Base-by-base conservation (phyloP, 257 asterid genomes). In the Henckelia pumila region DNA sequence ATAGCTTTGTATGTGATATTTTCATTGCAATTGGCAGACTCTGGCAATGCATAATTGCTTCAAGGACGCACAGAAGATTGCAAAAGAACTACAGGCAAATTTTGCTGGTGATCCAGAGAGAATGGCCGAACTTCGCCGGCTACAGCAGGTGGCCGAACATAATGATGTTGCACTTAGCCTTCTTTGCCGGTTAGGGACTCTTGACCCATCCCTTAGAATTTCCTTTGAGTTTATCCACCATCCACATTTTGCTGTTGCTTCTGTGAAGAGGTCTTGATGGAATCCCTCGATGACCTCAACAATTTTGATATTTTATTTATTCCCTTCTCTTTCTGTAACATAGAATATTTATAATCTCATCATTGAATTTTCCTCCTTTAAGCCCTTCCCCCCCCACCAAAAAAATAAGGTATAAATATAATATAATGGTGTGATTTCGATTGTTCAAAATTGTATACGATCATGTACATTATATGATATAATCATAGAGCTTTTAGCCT, bases 121-220 rank as follows among this genome's bases (percentile, higher is more conserved):
- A 73, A 33, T 86, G 73, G 79, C 84, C 2, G 97, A 93, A 81
- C 89, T 93, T 69, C 92, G 85, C 3, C 79, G 64, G 33, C 76
- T 93, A 37, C 97, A 93, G 73, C 99, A 86, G 79, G 97, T 93
- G 61, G 97, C 96, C 21, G 99, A 93, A 77, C 99, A 87, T 69
- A 93, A 93, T 72, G 70, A 69, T 44, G 94, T 90, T 29, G 99
- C 96, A 60, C 81, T 88, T 28, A 84, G 83, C 80, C 92, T 93
- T 59, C 77, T 93, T 59, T 57, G 79, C 75, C 96, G 85, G 79
- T 70, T 90, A 77, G 97, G 97, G 40, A 80, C 75, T 68, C 87
- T 86, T 33, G 98, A 93, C 63, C 89, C 95, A 0, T 83, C 96
- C 0, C 94, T 93, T 47, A 86, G 88, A 76, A 71, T 85, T 64